Evolutionary conservation across 2,329 filamentous ascomycete species (phyloP).

Genomic region (Byssothecium circinans): DNA sequence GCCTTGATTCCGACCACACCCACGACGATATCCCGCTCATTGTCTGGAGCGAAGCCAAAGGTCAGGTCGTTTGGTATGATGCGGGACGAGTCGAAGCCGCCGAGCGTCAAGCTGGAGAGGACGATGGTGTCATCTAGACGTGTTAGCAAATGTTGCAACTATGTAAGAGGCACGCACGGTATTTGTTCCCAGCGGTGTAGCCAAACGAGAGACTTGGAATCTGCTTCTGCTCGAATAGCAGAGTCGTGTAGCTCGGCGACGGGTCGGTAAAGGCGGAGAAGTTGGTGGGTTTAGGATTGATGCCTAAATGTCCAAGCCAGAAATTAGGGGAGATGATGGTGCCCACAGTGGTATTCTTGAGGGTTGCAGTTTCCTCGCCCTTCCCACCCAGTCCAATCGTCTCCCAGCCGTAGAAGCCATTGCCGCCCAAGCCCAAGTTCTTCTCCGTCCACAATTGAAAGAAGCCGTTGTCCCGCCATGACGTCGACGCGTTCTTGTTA

Average conservation of each 20-base stretch:
- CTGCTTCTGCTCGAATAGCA: constrained; percentile 56
- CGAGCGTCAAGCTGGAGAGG: constrained; percentile 61
- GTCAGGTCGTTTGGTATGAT: constrained; percentile 62
- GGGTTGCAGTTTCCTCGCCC: constrained; percentile 44
- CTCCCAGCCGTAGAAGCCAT: constrained; percentile 66
- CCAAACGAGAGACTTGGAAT: constrained; percentile 75
- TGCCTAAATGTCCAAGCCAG: constrained; percentile 52
- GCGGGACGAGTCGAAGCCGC: constrained; percentile 68
- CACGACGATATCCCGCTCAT: constrained; percentile 63
- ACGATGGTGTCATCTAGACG: constrained; percentile 31
- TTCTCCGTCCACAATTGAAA: constrained; percentile 61
- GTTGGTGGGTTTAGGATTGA: constrained; percentile 55
- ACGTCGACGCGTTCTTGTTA: constrained; percentile 55
- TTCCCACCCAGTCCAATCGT: constrained; percentile 45
- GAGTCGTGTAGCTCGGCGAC: constrained; percentile 56
- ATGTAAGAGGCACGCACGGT: constrained; percentile 54
- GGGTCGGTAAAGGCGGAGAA: constrained; percentile 54
- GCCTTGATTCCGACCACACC: constrained; percentile 51
- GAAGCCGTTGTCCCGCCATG: constrained; percentile 61
- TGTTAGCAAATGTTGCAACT: constrained; percentile 6
- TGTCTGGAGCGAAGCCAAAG: constrained; percentile 60
- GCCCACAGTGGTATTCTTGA: constrained; percentile 48
- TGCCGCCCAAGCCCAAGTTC: constrained; percentile 61
- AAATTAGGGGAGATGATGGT: constrained; percentile 45
- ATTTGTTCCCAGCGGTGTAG: constrained; percentile 75